Conservation (phyloP, 495 filamentous ascomycete genomes). For the Daldinia grandis region DNA sequence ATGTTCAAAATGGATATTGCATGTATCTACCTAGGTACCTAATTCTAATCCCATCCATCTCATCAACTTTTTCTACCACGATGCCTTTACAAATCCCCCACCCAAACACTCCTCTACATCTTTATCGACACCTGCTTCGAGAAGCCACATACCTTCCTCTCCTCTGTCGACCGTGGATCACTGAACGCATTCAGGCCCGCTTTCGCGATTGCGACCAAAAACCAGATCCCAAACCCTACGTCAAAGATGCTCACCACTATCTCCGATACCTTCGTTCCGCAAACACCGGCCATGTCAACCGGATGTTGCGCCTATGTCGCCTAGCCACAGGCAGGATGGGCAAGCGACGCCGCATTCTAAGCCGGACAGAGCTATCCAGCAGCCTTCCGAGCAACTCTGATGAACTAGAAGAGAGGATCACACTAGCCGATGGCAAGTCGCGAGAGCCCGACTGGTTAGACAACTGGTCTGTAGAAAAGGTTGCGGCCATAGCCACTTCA, state of each 20-base stretch:
- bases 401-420: slow-evolving; percentile 40
- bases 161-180: slow-evolving; percentile 67
- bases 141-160: slow-evolving; percentile 84
- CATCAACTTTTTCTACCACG: background rate
- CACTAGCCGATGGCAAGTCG: background rate
- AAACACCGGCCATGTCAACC: slow-evolving; percentile 64
- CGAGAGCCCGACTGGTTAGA: slow-evolving; percentile 53
- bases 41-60: background rate
- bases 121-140: slow-evolving; percentile 81
- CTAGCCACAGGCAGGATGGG: slow-evolving; percentile 80
- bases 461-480: slow-evolving; percentile 50
- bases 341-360: slow-evolving; percentile 68
- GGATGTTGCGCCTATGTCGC: slow-evolving; percentile 70
- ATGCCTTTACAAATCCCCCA: slow-evolving; percentile 46
- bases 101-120: slow-evolving; percentile 61
- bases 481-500: slow-evolving; percentile 46
- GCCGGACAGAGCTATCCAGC: slow-evolving; percentile 57
- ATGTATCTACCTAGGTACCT: slow-evolving; percentile 2
- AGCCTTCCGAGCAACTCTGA: slow-evolving; percentile 49
- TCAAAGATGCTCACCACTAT: slow-evolving; percentile 47
- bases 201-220: slow-evolving; percentile 56
- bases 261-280: slow-evolving; percentile 56
- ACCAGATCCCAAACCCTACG: slow-evolving; percentile 1
- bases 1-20: background rate
- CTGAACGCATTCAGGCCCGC: slow-evolving; percentile 63